Evolutionary conservation across 805 yeast species (phyloP), one percentile per base, ranked within the genome.

Genomic region (Starmerella ratchasimensis): DNA sequence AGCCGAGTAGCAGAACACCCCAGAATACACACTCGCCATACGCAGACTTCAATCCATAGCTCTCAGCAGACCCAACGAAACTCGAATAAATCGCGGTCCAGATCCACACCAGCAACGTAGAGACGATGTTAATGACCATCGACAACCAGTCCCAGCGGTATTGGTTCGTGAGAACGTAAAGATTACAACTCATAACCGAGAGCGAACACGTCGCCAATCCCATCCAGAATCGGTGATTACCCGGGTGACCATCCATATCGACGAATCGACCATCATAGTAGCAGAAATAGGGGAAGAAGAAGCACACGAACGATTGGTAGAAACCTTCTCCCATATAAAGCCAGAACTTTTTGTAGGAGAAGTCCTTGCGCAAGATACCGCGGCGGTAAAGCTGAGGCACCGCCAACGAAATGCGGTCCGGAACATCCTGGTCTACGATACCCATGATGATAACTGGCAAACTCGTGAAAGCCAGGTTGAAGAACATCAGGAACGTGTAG

Each of bases 11-110:
- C 9, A 70, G 56, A 36, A 69, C 64, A 30, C 74, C 71, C 93
- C 93, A 80, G 53, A 74, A 76, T 3, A 69, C 53, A 23, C 68
- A 60, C 9, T 75, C 59, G 9, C 82, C 81, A 46, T 73, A 74
- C 49, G 74, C 73, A 3, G 71, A 52, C 2, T 79, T 88, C 18
- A 77, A 72, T 35, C 69, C 66, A 56, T 72, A 80, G 45, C 74
- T 73, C 47, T 74, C 81, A 3, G 62, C 65, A 7, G 80, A 65
- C 39, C 58, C 56, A 5, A 57, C 43, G 27, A 68, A 55, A 4
- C 73, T 57, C 20, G 82, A 70, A 78, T 86, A 80, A n/a, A 74
- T 70, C n/a, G 84, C 86, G 3, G 81, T 67, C 93, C 93, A 80
- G 55, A 75, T 69, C 52, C 68, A 78, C 18, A 80, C 65, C 33